Percentiles rank a stretch among this genome's conserved stretches.
Conservation (phyloP, 306 rosid genomes). For the Vigna hirtella region DNA sequence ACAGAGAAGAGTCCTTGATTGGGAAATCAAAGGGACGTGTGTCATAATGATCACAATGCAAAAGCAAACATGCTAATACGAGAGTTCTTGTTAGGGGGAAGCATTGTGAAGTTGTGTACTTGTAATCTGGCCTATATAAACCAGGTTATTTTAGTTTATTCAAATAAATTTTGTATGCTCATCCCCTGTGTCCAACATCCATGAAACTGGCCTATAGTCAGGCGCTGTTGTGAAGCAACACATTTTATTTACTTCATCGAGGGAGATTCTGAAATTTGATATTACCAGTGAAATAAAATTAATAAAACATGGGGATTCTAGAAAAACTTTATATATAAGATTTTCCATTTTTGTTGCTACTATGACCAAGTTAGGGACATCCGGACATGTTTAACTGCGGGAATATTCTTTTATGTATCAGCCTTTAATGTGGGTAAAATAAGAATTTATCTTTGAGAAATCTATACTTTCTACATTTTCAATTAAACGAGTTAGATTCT, state of each 20-base stretch:
- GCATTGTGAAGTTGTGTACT: not conserved
- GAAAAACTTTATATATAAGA: slow-evolving; percentile 3
- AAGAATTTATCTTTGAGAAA: slow-evolving; percentile 13
- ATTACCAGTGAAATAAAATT: slow-evolving; percentile 21
- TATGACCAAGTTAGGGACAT: slow-evolving; percentile 24
- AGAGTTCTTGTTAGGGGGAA: not conserved
- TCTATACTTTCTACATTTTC: slow-evolving; percentile 1
- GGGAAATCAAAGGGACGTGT: too few species aligned
- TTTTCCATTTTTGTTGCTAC: slow-evolving; percentile 8
- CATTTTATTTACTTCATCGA: not conserved
- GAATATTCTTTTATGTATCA: slow-evolving; percentile 1
- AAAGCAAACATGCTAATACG: too few species aligned
- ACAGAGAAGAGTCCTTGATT: too few species aligned
- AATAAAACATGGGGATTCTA: slow-evolving; percentile 17
- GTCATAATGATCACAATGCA: too few species aligned
- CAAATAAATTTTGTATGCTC: not conserved
- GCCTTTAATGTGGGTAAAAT: slow-evolving; percentile 24
- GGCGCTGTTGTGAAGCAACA: not conserved
- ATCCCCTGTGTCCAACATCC: not conserved
- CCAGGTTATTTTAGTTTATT: not conserved
- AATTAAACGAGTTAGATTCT: slow-evolving; percentile 12
- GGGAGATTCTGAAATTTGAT: slow-evolving; percentile 34
- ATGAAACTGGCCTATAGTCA: slow-evolving; percentile 24
- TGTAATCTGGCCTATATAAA: not conserved
- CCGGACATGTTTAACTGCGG: not conserved